phyloP scores from a whole-genome alignment of 805 yeast species.

The Candida caryicola region DNA sequence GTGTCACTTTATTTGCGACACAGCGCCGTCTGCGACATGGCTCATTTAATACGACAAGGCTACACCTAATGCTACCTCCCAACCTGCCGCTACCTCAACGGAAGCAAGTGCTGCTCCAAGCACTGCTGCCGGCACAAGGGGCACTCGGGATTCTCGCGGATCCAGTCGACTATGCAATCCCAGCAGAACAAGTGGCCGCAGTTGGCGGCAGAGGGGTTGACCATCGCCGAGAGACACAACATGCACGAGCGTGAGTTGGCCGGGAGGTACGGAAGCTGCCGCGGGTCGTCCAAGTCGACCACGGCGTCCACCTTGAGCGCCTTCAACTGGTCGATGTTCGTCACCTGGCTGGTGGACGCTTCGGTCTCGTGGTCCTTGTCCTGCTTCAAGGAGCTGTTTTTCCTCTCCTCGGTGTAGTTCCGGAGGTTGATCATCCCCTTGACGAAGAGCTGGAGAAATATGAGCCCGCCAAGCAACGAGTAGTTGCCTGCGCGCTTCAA shows the following conservation, averaged over 20 bases:
- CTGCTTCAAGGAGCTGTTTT: not conserved
- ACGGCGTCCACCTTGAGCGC: constrained; percentile 10
- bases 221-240: constrained; percentile 78
- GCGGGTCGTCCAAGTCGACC: constrained; percentile 57
- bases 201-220: constrained; percentile 76
- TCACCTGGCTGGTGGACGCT: not conserved
- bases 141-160: constrained; percentile 82
- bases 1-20: too few relatives aligned
- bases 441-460: constrained; percentile 51
- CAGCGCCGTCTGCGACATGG: too few relatives aligned
- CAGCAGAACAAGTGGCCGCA: constrained; percentile 96
- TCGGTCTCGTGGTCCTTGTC: too few relatives aligned
- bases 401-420: constrained; percentile 11
- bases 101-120: constrained; percentile 59
- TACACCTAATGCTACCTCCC: too few relatives aligned
- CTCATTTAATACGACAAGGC: too few relatives aligned
- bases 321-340: constrained; percentile 9
- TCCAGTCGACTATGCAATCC: constrained; percentile 88
- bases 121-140: constrained; percentile 83
- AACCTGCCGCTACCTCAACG: constrained; percentile 50
- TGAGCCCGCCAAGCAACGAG: constrained; percentile 66
- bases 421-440: constrained; percentile 38
- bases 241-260: constrained; percentile 72
- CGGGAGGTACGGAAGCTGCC: constrained; percentile 63
- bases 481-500: constrained; percentile 56